These are phyloP conservation scores for Zygosaccharomyces kombuchaensis DNA, from an alignment of 805 yeast species.

Conservation along the genomic window DNA sequence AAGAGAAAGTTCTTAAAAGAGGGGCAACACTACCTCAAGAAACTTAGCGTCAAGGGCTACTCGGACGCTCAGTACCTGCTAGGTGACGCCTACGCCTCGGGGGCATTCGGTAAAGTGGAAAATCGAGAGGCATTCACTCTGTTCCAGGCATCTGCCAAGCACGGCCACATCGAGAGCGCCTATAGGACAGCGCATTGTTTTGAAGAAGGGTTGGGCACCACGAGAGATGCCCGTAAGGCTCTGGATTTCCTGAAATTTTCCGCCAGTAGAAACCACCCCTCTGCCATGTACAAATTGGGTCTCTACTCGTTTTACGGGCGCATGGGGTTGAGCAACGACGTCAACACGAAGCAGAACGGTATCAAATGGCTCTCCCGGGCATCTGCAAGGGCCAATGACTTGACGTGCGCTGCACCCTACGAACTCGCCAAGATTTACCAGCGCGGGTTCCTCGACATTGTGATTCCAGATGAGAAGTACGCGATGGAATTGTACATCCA, in stretches of 20 bases:
- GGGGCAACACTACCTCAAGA: constrained; percentile 64
- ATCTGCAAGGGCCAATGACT: constrained; percentile 72
- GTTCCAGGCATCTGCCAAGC: constrained; percentile 89
- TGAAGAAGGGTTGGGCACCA: constrained; percentile 91
- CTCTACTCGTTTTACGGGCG: constrained; percentile 76
- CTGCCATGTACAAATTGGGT: constrained; percentile 95
- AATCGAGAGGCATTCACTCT: constrained; percentile 68
- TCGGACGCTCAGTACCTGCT: constrained; percentile 87
- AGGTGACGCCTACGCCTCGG: constrained; percentile 86
- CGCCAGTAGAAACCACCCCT: constrained; percentile 87
- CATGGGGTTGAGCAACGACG: constrained; percentile 72
- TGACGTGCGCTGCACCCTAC: constrained; percentile 89
- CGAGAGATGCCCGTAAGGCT: constrained; percentile 82
- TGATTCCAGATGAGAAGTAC: constrained; percentile 76
- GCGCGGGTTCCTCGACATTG: constrained; percentile 79
- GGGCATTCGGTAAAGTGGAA: constrained; percentile 77
- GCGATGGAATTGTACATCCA: constrained; percentile 82
- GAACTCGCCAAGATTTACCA: constrained; percentile 84
- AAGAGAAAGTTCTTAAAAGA: constrained; percentile 66
- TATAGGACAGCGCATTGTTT: constrained; percentile 88
- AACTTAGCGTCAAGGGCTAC: constrained; percentile 73
- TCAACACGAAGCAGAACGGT: constrained; percentile 75
- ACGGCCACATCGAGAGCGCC: constrained; percentile 87
- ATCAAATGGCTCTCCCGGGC: constrained; percentile 92
- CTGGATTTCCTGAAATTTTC: constrained; percentile 80